Conservation (phyloP, 805 yeast species). For the Kuraishia ogatae region DNA sequence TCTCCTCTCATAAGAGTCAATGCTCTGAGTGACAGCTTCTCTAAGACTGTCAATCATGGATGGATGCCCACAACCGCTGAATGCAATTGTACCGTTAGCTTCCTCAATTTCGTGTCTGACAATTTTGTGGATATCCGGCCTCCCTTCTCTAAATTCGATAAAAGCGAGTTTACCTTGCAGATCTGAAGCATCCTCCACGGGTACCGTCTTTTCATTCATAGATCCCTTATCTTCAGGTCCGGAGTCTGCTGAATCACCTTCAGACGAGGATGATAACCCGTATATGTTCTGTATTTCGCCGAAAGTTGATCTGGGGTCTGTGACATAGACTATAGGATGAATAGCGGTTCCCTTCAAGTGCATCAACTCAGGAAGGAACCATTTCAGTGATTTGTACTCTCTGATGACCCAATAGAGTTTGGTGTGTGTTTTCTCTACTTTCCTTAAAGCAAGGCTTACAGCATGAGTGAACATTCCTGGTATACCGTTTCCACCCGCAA, state of each 20-base stretch:
- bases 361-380: conserved; percentile 38
- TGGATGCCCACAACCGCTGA: conserved; percentile 42
- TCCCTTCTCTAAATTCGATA: conserved; percentile 34
- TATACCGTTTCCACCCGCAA: conserved; percentile 74
- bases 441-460: conserved; percentile 15
- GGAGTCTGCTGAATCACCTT: not conserved
- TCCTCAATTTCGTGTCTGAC: conserved; percentile 27
- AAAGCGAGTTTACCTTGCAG: conserved; percentile 20
- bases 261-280: not conserved
- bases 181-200: conserved; percentile 25
- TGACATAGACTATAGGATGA: conserved; percentile 24
- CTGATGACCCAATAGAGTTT: conserved; percentile 60
- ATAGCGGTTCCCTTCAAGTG: conserved; percentile 22
- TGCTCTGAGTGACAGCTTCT: conserved; percentile 11
- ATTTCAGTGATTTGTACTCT: conserved; percentile 38
- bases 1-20: conserved; percentile 7
- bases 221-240: conserved; percentile 5
- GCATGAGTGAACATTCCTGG: conserved; percentile 45
- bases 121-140: conserved; percentile 29
- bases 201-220: conserved; percentile 3
- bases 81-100: conserved; percentile 28
- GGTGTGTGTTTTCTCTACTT: conserved; percentile 20
- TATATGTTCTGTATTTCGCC: not conserved
- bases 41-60: conserved; percentile 36
- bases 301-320: conserved; percentile 4